phyloP scores from a whole-genome alignment of 75 land plant species.

The Pinus tabuliformis region DNA sequence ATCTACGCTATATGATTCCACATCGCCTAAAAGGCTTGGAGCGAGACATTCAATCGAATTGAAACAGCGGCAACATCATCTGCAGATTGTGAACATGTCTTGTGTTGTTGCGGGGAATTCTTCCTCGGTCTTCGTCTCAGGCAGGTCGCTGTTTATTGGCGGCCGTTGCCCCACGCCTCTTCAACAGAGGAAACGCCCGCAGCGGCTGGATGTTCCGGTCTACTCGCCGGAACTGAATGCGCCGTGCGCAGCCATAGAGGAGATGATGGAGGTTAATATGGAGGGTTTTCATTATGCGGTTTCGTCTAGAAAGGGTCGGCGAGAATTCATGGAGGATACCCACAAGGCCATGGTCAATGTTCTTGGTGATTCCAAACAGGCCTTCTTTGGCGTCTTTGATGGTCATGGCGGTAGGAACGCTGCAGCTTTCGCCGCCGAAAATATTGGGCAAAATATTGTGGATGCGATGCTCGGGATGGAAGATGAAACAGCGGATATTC shows the following conservation, averaged over 20 bases:
- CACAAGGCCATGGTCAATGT: constrained; percentile 36
- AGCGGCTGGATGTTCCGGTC: constrained; percentile 58
- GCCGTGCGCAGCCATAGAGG: background rate
- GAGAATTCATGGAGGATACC: constrained; percentile 55
- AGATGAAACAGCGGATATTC: constrained; percentile 2
- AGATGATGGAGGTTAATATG: constrained; percentile 17
- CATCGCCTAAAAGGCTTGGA: too few species aligned
- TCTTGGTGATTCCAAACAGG: constrained; percentile 44
- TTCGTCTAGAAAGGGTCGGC: constrained; percentile 60
- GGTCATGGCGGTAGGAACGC: constrained; percentile 83
- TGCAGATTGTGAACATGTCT: too few species aligned
- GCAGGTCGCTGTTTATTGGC: too few species aligned
- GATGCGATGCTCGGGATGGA: constrained; percentile 23
- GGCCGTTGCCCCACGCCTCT: background rate
- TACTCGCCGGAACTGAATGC: background rate
- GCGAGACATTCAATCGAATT: too few species aligned
- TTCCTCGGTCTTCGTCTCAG: too few species aligned
- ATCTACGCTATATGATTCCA: too few species aligned
- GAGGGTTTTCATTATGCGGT: constrained; percentile 42
- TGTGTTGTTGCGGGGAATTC: too few species aligned
- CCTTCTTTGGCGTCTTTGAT: constrained; percentile 85
- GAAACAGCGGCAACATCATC: too few species aligned
- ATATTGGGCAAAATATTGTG: constrained; percentile 44
- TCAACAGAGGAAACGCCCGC: constrained; percentile 73
- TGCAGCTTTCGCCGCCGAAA: constrained; percentile 67